Evolutionary conservation across 1,284 basidiomycete genomes (phyloP).

Genomic region (Vanrija sp.): DNA sequence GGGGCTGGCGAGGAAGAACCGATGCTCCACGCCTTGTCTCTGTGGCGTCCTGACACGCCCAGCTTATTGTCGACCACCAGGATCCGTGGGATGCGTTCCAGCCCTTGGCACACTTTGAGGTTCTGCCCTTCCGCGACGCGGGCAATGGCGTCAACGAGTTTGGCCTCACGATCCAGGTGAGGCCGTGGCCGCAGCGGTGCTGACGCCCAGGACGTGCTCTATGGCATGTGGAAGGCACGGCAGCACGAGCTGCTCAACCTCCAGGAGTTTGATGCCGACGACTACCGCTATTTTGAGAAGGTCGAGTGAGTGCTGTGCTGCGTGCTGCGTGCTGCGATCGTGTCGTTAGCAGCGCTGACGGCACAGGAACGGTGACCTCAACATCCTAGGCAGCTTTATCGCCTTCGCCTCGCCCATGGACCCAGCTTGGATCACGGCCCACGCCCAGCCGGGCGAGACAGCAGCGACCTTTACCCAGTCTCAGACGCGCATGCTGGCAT

Average conservation of each 20-base stretch:
- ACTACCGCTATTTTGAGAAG: slow-evolving; percentile 79
- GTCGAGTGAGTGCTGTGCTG: slow-evolving; percentile 56
- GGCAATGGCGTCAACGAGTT: slow-evolving; percentile 90
- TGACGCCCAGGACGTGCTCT: slow-evolving; percentile 68
- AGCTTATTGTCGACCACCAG: slow-evolving; percentile 90
- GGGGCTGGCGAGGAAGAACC: neutral
- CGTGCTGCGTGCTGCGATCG: neutral
- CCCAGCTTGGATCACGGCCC: slow-evolving; percentile 18
- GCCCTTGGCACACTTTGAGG: slow-evolving; percentile 82
- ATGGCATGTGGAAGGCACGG: slow-evolving; percentile 93
- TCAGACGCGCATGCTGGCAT: slow-evolving; percentile 57
- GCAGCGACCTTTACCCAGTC: neutral
- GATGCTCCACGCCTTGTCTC: neutral
- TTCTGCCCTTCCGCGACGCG: slow-evolving; percentile 94
- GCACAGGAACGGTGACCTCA: slow-evolving; percentile 84
- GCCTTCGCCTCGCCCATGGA: slow-evolving; percentile 92
- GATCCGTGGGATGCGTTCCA: slow-evolving; percentile 94
- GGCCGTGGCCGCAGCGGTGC: neutral
- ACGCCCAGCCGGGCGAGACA: neutral
- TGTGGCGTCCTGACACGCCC: slow-evolving; percentile 6
- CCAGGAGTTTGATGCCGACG: slow-evolving; percentile 66
- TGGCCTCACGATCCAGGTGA: slow-evolving; percentile 74
- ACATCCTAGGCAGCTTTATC: slow-evolving; percentile 80
- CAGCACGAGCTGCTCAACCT: slow-evolving; percentile 84
- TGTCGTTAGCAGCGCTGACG: neutral